A percentile compares a stretch with the other conserved stretches of the same genome.
Conservation (phyloP, 2,329 filamentous ascomycete species). For the Neonectria coccinea region DNA sequence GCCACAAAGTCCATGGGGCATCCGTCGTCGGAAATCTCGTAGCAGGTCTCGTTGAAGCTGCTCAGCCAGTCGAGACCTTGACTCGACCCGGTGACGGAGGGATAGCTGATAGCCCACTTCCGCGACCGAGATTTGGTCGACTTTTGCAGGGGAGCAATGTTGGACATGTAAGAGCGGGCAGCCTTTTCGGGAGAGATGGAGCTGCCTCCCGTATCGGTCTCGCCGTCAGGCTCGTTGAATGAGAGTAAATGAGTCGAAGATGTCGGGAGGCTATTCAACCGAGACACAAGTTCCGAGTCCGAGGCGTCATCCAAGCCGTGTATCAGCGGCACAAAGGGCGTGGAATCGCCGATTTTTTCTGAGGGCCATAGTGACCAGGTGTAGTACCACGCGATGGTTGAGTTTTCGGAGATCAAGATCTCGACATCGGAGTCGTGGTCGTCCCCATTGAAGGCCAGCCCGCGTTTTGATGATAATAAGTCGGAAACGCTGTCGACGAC, state of each 20-base stretch:
- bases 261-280: slow-evolving; percentile 45
- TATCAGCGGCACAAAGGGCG: slow-evolving; percentile 54
- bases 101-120: slow-evolving; percentile 55
- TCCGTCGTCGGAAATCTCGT: slow-evolving; percentile 51
- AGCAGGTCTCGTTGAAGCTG: slow-evolving; percentile 55
- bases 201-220: slow-evolving; percentile 54
- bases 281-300: slow-evolving; percentile 41
- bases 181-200: slow-evolving; percentile 54
- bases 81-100: slow-evolving; percentile 55
- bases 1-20: slow-evolving; percentile 57
- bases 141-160: slow-evolving; percentile 52
- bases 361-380: slow-evolving; percentile 54
- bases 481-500: slow-evolving; percentile 12
- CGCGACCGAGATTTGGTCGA: slow-evolving; percentile 33
- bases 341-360: slow-evolving; percentile 31
- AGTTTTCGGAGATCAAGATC: slow-evolving; percentile 52
- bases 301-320: slow-evolving; percentile 52
- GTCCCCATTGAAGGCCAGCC: slow-evolving; percentile 42
- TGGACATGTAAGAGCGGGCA: slow-evolving; percentile 51
- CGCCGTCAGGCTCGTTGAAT: slow-evolving; percentile 58
- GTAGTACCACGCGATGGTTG: slow-evolving; percentile 57
- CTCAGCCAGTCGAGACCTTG: slow-evolving; percentile 55
- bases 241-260: slow-evolving; percentile 54
- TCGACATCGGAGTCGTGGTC: slow-evolving; percentile 48
- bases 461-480: slow-evolving; percentile 37